Percentiles rank a stretch among this genome's conserved stretches.
These are phyloP conservation scores for Podila minutissima DNA, from an alignment of 192 early-diverging fungal genomes.

Conservation along the genomic window DNA sequence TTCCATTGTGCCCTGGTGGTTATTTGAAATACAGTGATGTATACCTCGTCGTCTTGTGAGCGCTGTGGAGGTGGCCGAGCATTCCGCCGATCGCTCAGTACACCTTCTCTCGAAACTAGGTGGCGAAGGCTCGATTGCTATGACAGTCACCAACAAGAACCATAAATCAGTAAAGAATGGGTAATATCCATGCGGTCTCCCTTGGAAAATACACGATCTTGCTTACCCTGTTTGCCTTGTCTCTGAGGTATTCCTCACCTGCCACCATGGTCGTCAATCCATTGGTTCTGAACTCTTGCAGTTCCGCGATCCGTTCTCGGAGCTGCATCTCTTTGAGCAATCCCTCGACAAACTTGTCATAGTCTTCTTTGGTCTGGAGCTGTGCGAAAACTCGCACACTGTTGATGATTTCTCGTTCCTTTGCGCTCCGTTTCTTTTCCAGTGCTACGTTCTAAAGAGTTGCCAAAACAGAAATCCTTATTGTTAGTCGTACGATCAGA, in stretches of 20 bases:
- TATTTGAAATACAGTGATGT: neutral
- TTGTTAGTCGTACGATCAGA: neutral
- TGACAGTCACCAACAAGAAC: slow-evolving; percentile 7
- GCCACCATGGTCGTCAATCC: slow-evolving; percentile 83
- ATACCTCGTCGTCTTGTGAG: slow-evolving; percentile 32
- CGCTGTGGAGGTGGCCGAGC: slow-evolving; percentile 31
- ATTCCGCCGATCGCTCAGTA: slow-evolving; percentile 24
- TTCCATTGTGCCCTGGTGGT: neutral
- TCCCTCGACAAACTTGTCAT: slow-evolving; percentile 81
- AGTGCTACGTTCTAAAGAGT: slow-evolving; percentile 59
- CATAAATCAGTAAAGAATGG: neutral
- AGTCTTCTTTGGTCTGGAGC: slow-evolving; percentile 85
- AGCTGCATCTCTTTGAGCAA: slow-evolving; percentile 79
- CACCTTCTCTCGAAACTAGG: slow-evolving; percentile 22
- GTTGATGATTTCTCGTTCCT: slow-evolving; percentile 87
- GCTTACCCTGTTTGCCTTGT: slow-evolving; percentile 63
- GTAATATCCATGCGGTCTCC: neutral
- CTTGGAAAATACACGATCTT: neutral
- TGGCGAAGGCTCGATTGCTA: slow-evolving; percentile 31
- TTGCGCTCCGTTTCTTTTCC: slow-evolving; percentile 87
- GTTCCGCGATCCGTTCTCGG: slow-evolving; percentile 80
- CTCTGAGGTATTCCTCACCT: slow-evolving; percentile 79
- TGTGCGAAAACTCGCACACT: slow-evolving; percentile 88
- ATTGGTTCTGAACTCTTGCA: slow-evolving; percentile 91
- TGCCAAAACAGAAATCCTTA: neutral